Percentiles rank a stretch among this genome's conserved stretches.
Conservation (phyloP, 225 moss, liverwort and hornwort genomes). For the Bryum argenteum region DNA sequence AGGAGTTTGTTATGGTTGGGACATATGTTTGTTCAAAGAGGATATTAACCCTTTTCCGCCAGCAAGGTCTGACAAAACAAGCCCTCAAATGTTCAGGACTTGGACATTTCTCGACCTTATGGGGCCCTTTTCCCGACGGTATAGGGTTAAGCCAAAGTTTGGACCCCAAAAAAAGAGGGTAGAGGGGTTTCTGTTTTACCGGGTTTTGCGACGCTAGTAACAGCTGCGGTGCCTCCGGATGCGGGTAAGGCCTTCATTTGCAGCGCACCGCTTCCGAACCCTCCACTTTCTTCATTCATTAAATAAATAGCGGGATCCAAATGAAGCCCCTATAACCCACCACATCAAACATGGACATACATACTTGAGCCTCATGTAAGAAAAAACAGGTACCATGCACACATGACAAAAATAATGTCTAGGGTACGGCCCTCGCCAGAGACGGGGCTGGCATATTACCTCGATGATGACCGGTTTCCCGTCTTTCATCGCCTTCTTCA, state of each 20-base stretch:
- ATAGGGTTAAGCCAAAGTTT: too few species aligned
- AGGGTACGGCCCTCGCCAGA: too few species aligned
- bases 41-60: too few species aligned
- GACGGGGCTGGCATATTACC: constrained; percentile 33
- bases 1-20: too few species aligned
- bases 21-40: too few species aligned
- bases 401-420: too few species aligned
- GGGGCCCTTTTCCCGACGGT: too few species aligned
- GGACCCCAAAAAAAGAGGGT: not conserved
- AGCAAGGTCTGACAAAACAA: too few species aligned
- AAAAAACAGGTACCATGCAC: too few species aligned
- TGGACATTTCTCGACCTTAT: too few species aligned
- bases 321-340: constrained; percentile 64
- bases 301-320: constrained; percentile 92
- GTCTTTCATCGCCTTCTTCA: constrained; percentile 95
- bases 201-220: constrained; percentile 36
- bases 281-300: constrained; percentile 77
- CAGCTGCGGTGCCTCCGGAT: constrained; percentile 39
- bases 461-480: constrained; percentile 98
- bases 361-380: too few species aligned
- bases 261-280: constrained; percentile 43
- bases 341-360: not conserved
- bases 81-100: too few species aligned
- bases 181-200: constrained; percentile 7
- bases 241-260: constrained; percentile 54